A percentile compares a stretch with the other conserved stretches of the same genome.
phyloP scores from a whole-genome alignment of 805 yeast species.

The Candida schatavii region DNA sequence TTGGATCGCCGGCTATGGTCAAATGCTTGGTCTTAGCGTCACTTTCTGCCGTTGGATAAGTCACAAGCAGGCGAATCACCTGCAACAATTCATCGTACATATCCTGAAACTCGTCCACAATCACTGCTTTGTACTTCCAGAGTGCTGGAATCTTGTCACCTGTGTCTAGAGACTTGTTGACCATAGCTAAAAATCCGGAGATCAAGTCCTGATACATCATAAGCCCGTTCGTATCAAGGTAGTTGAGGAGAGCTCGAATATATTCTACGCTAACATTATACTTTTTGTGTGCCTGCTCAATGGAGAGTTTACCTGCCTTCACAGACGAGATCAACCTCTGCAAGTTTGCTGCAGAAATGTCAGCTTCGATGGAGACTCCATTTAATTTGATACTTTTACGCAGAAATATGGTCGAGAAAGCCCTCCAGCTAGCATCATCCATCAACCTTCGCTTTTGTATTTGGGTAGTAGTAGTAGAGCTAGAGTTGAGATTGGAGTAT shows the following conservation, averaged over 20 bases:
- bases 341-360: conserved; percentile 20
- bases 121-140: conserved; percentile 30
- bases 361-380: conserved; percentile 21
- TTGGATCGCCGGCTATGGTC: conserved; percentile 67
- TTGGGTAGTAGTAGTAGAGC: conserved; percentile 10
- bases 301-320: conserved; percentile 18
- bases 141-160: conserved; percentile 19
- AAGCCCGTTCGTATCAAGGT: conserved; percentile 31
- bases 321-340: conserved; percentile 23
- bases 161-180: conserved; percentile 20
- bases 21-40: conserved; percentile 41
- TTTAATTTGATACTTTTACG: conserved; percentile 29
- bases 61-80: conserved; percentile 37
- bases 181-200: conserved; percentile 25
- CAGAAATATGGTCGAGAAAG: conserved; percentile 31
- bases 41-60: conserved; percentile 25
- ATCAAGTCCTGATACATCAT: conserved; percentile 36
- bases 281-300: conserved; percentile 21
- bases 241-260: conserved; percentile 22
- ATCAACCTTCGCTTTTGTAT: conserved; percentile 29
- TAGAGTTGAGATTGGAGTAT: neutral
- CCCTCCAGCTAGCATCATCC: conserved; percentile 55
- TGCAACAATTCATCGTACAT: conserved; percentile 50
- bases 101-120: conserved; percentile 78
- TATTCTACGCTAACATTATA: conserved; percentile 25